phyloP scores from a whole-genome alignment of 2,329 filamentous ascomycete genomes.

The Aschersonia sp. region DNA sequence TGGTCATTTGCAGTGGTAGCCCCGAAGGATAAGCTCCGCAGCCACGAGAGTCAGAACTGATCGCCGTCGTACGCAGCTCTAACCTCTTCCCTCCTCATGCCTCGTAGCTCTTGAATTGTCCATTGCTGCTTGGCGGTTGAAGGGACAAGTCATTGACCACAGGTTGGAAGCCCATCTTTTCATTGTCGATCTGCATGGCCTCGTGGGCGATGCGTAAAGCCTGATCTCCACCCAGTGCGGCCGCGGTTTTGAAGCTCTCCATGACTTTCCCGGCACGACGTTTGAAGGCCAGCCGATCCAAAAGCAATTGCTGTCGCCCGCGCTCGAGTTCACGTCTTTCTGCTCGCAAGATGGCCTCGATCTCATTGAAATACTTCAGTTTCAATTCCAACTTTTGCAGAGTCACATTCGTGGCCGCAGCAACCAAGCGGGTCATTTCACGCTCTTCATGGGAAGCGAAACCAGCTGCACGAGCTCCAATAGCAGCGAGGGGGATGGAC shows the following conservation, averaged over 20 bases:
- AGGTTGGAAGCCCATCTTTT: conserved; percentile 38
- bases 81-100: conserved; percentile 18
- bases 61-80: background rate
- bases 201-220: conserved; percentile 33
- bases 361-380: conserved; percentile 88
- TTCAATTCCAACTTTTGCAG: conserved; percentile 93
- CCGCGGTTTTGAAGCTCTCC: conserved; percentile 50
- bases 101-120: conserved; percentile 43
- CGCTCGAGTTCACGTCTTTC: conserved; percentile 88
- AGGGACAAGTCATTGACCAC: conserved; percentile 26
- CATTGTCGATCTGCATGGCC: conserved; percentile 27
- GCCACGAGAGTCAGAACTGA: background rate
- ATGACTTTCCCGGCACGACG: conserved; percentile 74
- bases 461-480: conserved; percentile 72
- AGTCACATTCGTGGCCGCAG: conserved; percentile 83
- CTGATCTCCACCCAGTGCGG: conserved; percentile 32
- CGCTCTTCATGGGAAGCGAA: conserved; percentile 93
- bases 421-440: conserved; percentile 87
- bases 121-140: conserved; percentile 39
- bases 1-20: background rate
- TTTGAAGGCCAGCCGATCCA: conserved; percentile 84
- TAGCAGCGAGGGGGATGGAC: conserved; percentile 70
- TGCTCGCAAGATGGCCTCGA: conserved; percentile 82
- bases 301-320: conserved; percentile 80
- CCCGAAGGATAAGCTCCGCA: conserved; percentile 1